Percentiles rank a stretch among this genome's conserved stretches.
phyloP scores from a whole-genome alignment of 2,329 filamentous ascomycete species.

The Truncatella angustata region DNA sequence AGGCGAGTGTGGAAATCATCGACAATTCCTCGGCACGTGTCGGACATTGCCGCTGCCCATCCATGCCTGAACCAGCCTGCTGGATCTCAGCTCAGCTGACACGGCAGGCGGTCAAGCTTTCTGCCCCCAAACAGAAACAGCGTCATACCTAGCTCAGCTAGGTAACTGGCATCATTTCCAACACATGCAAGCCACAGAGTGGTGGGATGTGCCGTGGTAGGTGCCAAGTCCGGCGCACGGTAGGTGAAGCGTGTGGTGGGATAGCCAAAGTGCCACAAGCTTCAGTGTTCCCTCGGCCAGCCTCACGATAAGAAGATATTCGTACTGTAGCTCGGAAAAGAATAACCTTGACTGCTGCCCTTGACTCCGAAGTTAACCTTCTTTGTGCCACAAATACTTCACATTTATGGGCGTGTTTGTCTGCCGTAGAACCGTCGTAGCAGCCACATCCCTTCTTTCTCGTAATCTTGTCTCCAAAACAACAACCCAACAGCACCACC shows the following conservation, averaged over 20 bases:
- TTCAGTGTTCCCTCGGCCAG: neutral
- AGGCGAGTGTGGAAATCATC: too few species aligned
- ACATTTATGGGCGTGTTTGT: slow-evolving; percentile 4
- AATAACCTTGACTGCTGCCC: neutral
- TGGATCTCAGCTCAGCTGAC: neutral
- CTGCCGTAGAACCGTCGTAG: neutral
- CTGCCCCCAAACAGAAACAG: neutral
- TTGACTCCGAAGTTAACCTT: neutral
- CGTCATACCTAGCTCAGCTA: neutral
- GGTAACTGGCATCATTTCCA: too few species aligned
- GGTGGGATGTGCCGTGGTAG: slow-evolving; percentile 7
- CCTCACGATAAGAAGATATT: neutral
- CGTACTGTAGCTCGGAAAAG: neutral
- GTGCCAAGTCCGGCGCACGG: too few species aligned
- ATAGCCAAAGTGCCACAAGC: neutral
- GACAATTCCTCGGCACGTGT: slow-evolving; percentile 1
- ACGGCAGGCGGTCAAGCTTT: slow-evolving; percentile 3
- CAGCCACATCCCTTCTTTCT: neutral
- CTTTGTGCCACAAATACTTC: neutral
- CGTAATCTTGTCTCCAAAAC: neutral
- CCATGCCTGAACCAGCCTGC: neutral
- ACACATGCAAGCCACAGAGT: slow-evolving; percentile 1
- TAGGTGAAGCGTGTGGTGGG: neutral
- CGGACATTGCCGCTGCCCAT: neutral
- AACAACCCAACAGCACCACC: neutral